Conservation (phyloP, 495 filamentous ascomycete species). For the Daldinia childiae region DNA sequence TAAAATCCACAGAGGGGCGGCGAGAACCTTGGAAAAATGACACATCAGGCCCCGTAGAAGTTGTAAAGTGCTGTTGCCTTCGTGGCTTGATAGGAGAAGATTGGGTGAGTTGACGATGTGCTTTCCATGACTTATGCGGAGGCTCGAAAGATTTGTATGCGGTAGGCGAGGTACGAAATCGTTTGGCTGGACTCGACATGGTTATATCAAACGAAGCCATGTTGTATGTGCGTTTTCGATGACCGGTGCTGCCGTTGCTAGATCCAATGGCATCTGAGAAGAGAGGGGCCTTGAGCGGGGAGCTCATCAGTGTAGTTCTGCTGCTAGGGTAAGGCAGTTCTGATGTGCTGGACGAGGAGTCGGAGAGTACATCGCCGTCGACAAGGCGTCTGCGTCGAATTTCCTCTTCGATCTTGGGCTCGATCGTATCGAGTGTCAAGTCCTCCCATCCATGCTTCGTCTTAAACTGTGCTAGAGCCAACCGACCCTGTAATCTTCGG, state of each 20-base stretch:
- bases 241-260: constrained; percentile 62
- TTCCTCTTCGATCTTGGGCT: constrained; percentile 76
- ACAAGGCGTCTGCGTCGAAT: constrained; percentile 70
- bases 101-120: constrained; percentile 74
- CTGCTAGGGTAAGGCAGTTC: constrained; percentile 61
- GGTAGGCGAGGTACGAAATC: constrained; percentile 73
- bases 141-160: constrained; percentile 64
- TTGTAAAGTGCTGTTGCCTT: constrained; percentile 70
- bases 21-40: constrained; percentile 72
- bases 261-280: constrained; percentile 74
- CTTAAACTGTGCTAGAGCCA: constrained; percentile 96
- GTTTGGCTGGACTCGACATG: constrained; percentile 67
- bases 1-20: constrained; percentile 71
- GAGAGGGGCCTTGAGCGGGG: constrained; percentile 70
- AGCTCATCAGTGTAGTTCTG: constrained; percentile 64
- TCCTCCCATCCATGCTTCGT: constrained; percentile 89
- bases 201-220: constrained; percentile 59
- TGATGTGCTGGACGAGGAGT: constrained; percentile 81
- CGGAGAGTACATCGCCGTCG: constrained; percentile 74
- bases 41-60: constrained; percentile 66
- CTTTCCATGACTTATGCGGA: constrained; percentile 75
- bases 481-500: constrained; percentile 85
- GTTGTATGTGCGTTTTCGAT: constrained; percentile 65
- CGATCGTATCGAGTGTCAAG: constrained; percentile 77
- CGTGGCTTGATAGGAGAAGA: constrained; percentile 80